Evolutionary conservation across 495 filamentous ascomycete species (phyloP), one percentile per base, ranked within the genome.

Genomic region (Haplographium delicatum): DNA sequence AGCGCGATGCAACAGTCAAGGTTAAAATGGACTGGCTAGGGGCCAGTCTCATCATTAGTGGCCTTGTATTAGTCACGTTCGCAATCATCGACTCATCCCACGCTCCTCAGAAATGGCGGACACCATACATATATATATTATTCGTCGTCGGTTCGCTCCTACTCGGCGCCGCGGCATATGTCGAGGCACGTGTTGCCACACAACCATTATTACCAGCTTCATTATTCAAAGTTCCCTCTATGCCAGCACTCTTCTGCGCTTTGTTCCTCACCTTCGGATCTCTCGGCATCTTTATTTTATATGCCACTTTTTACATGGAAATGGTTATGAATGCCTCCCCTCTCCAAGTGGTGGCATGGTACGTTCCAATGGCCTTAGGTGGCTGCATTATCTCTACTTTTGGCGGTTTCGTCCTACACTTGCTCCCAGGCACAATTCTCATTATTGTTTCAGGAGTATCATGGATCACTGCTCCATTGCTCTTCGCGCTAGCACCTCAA

Each of bases 351-450:
- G 85, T 86, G 1, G 86, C 84, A 5, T 95, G 86, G 86, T 88
- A 83, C 49, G 70, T 73, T 0, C 89, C 89, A 1, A 84, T 91
- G 74, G 85, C 80, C 9, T 63, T 81, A 0, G 88, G 88, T 7
- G 89, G 89, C 11, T 75, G 84, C 45, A 71, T 90, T 34, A 76
- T 95, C 34, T 77, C 84, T 16, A 75, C 79, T 0, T 63, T 76
- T 2, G 88, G 89, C 31, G 89, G 88, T 3, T 79, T 89, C 48
- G 76, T 91, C 19, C 72, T 94, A 10, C 89, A 95, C 62, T 72
- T 81, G 18, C 65, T 95, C 19, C 76, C 84, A 0, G 88, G 87
- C 16, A 86, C 82, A 5, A 58, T 86, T 8, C 63, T 94, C 10
- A 75, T 93, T 59, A 57, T 84, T 25, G 73, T 90, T 28, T 83